These are phyloP conservation scores for Austropuccinia psidii DNA, from an alignment of 1,284 basidiomycete genomes.

Conservation along the genomic window DNA sequence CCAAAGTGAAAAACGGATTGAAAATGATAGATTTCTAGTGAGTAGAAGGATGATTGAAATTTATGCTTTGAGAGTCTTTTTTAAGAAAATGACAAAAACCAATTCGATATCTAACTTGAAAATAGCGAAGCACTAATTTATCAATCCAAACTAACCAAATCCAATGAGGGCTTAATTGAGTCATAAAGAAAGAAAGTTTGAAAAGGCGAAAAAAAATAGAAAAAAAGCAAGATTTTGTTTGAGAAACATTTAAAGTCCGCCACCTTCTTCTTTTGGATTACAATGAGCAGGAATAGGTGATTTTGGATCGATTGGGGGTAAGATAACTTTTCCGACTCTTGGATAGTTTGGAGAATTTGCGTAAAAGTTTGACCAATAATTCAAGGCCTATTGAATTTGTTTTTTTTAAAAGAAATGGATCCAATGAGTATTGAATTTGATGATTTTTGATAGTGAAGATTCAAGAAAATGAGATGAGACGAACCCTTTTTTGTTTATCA, in stretches of 20 bases:
- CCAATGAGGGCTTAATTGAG: too few species aligned
- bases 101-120: too few species aligned
- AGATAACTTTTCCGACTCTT: constrained; percentile 57
- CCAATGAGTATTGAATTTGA: neutral
- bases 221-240: too few species aligned
- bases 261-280: constrained; percentile 37
- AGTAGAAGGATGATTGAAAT: too few species aligned
- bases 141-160: too few species aligned
- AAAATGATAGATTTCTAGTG: too few species aligned
- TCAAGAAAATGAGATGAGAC: constrained; percentile 2
- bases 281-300: constrained; percentile 73
- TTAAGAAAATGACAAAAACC: too few species aligned
- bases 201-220: too few species aligned
- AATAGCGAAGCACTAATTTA: too few species aligned
- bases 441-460: neutral
- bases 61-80: too few species aligned
- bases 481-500: constrained; percentile 62
- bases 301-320: constrained; percentile 62
- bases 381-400: constrained; percentile 57
- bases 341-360: constrained; percentile 51
- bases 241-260: constrained; percentile 16
- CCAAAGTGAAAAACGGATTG: too few species aligned
- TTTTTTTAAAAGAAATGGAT: constrained; percentile 1
- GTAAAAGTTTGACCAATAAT: constrained; percentile 85
- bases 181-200: too few species aligned